Base-by-base conservation (phyloP, 2,329 filamentous ascomycete species). In the Bipolaris oryzae region DNA sequence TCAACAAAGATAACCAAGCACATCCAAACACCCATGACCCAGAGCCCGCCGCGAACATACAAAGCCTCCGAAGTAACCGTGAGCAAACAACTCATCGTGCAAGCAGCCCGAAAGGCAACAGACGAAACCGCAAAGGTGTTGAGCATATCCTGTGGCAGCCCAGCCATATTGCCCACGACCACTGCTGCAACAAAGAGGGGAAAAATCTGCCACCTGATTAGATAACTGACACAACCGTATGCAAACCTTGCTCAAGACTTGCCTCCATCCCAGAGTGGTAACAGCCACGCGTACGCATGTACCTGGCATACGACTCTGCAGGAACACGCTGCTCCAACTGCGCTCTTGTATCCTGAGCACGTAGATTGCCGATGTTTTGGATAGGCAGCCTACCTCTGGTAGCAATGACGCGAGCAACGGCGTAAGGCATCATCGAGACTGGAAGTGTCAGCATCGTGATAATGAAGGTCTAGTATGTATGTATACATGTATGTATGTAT, bases 211-310 rank as follows among this genome's bases (percentile, higher is more conserved):
- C 23, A 35, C 7, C n/a, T 13, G 3, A n/a, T 55, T 18, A 51
- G 28, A 39, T 7, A 3, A 41, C 39, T 9, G 21, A 15, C 10
- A 13, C 10, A 13, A n/a, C 5, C 15, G 23, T 21, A 13, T 7
- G 16, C 11, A 10, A 16, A 6, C 25, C 39, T 16, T 23, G 20
- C 21, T 31, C 31, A 35, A 38, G 2, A 48, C 53, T 38, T 13
- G 62, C 61, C 51, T 83, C 80, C 58, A 81, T 71, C 25, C 76
- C 74, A 61, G 82, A 82, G 25, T 75, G 70, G 58, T 81, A 78
- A 33, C 78, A 81, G 5, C 77, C 73, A 56, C 79, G 75, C 20
- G 76, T 72, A 38, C 80, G 78, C 67, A 82, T 79, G 50, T 75
- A 82, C 7, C 67, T 72, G 11, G 73, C 76, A 58, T 76, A 80